Evolutionary conservation across 78 protist species (phyloP).

Genomic region (slime mould (Dictyostelium discoideum)): dicty_2.7 NC_007088.5:7477501-7478000

Average conservation of each 20-base stretch:
- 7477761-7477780: neutral
- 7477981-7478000: slow-evolving; percentile 47
- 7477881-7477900: slow-evolving; percentile 36
- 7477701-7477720: neutral
- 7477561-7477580: neutral
- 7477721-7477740: neutral
- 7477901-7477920: slow-evolving; percentile 25
- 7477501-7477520: neutral
- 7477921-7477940: slow-evolving; percentile 61
- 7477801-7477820: neutral
- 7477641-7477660: neutral
- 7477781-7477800: neutral
- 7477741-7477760: neutral
- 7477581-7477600: slow-evolving; percentile 17
- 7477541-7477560: neutral
- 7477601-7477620: slow-evolving; percentile 15
- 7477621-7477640: slow-evolving; percentile 55
- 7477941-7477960: slow-evolving; percentile 71
- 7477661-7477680: neutral
- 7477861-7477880: neutral
- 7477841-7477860: neutral
- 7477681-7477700: neutral
- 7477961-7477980: slow-evolving; percentile 66
- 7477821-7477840: neutral
- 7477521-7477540: neutral